Conservation (phyloP, 306 rosid species). For the Vachellia pachyceras region DNA sequence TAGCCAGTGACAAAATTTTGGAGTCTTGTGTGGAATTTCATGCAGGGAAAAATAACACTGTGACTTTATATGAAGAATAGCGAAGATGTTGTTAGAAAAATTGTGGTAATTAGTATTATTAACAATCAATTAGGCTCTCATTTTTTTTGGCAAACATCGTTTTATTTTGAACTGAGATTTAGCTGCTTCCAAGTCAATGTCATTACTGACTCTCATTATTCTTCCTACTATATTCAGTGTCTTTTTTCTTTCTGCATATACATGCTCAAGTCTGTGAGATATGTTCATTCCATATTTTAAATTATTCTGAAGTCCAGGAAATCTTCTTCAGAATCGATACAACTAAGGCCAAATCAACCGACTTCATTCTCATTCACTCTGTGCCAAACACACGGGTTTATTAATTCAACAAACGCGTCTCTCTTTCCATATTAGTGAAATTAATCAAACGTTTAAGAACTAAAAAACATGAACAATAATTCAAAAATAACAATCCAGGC, state of each 20-base stretch:
- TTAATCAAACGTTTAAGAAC: neutral
- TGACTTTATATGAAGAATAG: neutral
- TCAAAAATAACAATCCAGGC: neutral
- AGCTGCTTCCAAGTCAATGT: neutral
- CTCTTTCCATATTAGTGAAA: neutral
- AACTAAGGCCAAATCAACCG: slow-evolving; percentile 33
- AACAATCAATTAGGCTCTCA: neutral
- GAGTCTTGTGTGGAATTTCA: slow-evolving; percentile 38
- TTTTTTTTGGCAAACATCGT: neutral
- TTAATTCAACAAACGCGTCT: neutral
- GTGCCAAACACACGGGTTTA: slow-evolving; percentile 16
- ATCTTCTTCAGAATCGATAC: slow-evolving; percentile 13
- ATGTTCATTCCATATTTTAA: slow-evolving; percentile 1
- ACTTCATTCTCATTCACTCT: slow-evolving; percentile 7
- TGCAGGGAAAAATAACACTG: neutral
- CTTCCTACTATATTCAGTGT: neutral
- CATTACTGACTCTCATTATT: neutral
- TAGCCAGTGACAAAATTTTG: slow-evolving; percentile 42
- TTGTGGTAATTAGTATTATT: neutral
- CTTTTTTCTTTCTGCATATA: neutral
- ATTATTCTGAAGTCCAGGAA: neutral
- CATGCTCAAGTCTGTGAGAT: slow-evolving; percentile 18
- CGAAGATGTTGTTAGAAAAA: neutral
- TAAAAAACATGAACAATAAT: neutral
- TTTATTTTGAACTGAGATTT: neutral